phyloP scores from a whole-genome alignment of 176 grass and related monocot species.

The Carex scoparia region DNA sequence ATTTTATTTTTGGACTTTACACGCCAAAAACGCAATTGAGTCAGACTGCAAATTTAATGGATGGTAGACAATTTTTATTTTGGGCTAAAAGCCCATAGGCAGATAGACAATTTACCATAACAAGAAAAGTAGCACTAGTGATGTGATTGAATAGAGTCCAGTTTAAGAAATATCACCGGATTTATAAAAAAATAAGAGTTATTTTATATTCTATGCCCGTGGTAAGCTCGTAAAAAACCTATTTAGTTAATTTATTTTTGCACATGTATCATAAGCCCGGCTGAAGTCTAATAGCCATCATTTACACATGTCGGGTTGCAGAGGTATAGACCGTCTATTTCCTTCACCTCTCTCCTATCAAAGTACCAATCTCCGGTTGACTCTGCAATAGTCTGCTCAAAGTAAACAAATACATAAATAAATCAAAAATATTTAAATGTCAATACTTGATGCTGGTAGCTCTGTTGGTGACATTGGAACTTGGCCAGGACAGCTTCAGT shows the following conservation, averaged over 20 bases:
- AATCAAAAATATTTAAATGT: not conserved
- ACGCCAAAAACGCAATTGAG: not conserved
- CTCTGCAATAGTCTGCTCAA: slow-evolving; percentile 43
- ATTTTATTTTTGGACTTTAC: not conserved
- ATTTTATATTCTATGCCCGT: not conserved
- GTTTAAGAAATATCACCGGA: not conserved
- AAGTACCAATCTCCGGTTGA: slow-evolving; percentile 85
- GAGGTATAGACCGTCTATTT: slow-evolving; percentile 53
- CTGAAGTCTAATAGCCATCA: not conserved
- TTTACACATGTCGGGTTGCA: slow-evolving; percentile 53
- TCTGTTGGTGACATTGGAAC: not conserved
- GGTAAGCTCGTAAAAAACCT: no score
- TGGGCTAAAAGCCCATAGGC: no score
- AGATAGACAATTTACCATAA: no score
- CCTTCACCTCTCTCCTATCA: slow-evolving; percentile 30
- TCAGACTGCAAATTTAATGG: not conserved
- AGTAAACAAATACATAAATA: not conserved
- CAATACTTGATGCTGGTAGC: not conserved
- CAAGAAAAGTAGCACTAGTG: not conserved
- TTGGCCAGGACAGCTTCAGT: not conserved
- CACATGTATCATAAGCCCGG: not conserved
- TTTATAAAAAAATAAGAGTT: not conserved
- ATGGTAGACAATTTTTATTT: not conserved
- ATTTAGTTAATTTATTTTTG: not conserved
- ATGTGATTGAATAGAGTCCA: not conserved